Base-by-base conservation (phyloP, 345 rosid genomes). In the Gossypium ekmanianum region DNA sequence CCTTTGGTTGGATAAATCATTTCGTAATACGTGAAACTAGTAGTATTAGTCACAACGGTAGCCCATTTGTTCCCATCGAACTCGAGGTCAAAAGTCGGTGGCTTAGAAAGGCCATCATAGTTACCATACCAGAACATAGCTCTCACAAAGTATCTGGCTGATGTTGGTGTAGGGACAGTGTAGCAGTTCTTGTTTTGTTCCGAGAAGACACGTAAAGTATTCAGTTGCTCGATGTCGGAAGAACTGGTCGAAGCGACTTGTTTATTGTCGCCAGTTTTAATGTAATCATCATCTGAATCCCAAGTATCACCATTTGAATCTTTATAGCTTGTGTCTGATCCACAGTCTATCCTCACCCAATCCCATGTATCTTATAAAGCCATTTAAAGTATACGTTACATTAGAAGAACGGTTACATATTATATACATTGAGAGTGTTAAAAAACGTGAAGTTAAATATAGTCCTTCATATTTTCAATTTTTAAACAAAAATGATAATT, bases 11-110 rank as follows among this genome's bases (percentile, higher is more conserved):
- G 52, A 55, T 56, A 82, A 66, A 79, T 45, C 64, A 77, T 10
- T 75, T 82, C 81, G 51, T 65, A 39, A 51, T 75, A 79, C 26
- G 18, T 34, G 58, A 17, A 3, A 81, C 26, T 22, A 51, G 43
- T 73, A 58, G 48, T 54, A 78, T 0, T 34, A 34, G 67, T 76
- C 20, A 69, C 68, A 2, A 80, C 82, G 2, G 13, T 55, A 20
- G 80, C 71, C 81, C 84, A 78, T 34, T 71, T 52, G 61, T 76
- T 75, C 2, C 73, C 80, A 58, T 82, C 84, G 2, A 76, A 43
- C 73, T 76, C 65, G 16, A 82, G 12, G 3, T 51, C 70, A 57
- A 79, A 82, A 11, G 41, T 68, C 1, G 76, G 80, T 17, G 84
- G 82, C 29, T n/a, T 68, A 2, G 75, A 73, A 6, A 68, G 73